phyloP scores from a whole-genome alignment of 352 stramenopile genomes.

The Aphanomyces astaci region DNA sequence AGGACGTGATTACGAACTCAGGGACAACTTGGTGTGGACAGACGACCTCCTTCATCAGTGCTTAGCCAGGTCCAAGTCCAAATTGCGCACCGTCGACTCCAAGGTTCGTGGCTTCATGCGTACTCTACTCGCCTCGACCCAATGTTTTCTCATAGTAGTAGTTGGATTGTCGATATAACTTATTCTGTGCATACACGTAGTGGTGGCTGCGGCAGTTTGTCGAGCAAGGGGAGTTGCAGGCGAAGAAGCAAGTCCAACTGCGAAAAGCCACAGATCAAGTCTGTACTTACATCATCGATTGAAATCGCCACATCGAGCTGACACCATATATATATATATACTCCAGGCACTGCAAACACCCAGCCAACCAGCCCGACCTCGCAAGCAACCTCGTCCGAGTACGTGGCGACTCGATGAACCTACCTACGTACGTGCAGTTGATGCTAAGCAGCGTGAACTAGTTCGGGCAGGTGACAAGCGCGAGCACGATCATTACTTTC shows the following conservation, averaged over 20 bases:
- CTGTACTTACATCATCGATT: no score
- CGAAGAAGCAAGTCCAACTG: conserved; percentile 16
- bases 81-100: not conserved
- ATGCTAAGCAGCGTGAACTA: not conserved
- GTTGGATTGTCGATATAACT: no score
- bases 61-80: not conserved
- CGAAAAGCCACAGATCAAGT: conserved; percentile 1
- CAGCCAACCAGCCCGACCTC: not conserved
- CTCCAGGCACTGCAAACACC: not conserved
- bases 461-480: conserved; percentile 21
- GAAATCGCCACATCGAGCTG: no score
- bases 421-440: not conserved
- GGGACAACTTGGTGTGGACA: not conserved
- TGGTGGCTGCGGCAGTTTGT: conserved; percentile 17
- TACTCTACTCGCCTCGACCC: not conserved
- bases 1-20: not conserved
- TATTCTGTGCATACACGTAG: no score
- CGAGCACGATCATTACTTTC: conserved; percentile 20
- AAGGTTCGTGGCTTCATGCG: no score
- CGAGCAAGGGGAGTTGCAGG: conserved; percentile 13
- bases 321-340: no score
- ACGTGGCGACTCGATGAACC: not conserved
- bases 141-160: no score
- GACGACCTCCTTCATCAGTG: not conserved
- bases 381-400: conserved; percentile 16